A percentile compares a stretch with the other conserved stretches of the same genome.
These are phyloP conservation scores for Posidonia oceanica DNA, from an alignment of 116 monocot genomes.

Conservation along the genomic window DNA sequence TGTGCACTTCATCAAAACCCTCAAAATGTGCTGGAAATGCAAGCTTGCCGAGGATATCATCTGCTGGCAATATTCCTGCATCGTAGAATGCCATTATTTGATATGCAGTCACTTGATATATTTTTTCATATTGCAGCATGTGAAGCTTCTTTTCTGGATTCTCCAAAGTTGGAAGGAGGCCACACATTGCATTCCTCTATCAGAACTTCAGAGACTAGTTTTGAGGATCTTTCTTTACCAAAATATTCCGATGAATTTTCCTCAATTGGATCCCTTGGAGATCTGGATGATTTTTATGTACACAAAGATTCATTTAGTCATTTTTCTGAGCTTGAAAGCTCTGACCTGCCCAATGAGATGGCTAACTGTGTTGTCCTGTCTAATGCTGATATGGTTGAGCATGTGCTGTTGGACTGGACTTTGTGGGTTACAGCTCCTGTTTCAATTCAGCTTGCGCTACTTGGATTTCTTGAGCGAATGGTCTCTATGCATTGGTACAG, in stretches of 20 bases:
- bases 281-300: conserved; percentile 72
- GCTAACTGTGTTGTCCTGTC: conserved; percentile 85
- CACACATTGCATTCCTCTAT: conserved; percentile 20
- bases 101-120: conserved; percentile 94
- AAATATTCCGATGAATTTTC: conserved; percentile 80
- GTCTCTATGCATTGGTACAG: conserved; percentile 99
- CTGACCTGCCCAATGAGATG: conserved; percentile 47
- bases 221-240: conserved; percentile 60
- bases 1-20: conserved; percentile 87
- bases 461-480: conserved; percentile 95
- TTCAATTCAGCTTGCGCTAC: conserved; percentile 88
- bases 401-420: conserved; percentile 97
- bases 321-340: conserved; percentile 75
- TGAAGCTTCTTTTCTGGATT: conserved; percentile 82
- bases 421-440: conserved; percentile 96
- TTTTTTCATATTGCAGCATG: conserved; percentile 98
- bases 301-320: conserved; percentile 86
- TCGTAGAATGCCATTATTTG: conserved; percentile 81
- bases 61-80: conserved; percentile 93
- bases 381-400: conserved; percentile 99
- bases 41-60: conserved; percentile 90
- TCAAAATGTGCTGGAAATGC: conserved; percentile 89
- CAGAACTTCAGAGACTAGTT: conserved; percentile 43
- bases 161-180: conserved; percentile 39
- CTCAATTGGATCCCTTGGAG: conserved; percentile 79